Percentiles rank a stretch among this genome's conserved stretches.
These are phyloP conservation scores for Sugiyamaella paludigena DNA, from an alignment of 1,139 yeast genomes.

Conservation along the genomic window DNA sequence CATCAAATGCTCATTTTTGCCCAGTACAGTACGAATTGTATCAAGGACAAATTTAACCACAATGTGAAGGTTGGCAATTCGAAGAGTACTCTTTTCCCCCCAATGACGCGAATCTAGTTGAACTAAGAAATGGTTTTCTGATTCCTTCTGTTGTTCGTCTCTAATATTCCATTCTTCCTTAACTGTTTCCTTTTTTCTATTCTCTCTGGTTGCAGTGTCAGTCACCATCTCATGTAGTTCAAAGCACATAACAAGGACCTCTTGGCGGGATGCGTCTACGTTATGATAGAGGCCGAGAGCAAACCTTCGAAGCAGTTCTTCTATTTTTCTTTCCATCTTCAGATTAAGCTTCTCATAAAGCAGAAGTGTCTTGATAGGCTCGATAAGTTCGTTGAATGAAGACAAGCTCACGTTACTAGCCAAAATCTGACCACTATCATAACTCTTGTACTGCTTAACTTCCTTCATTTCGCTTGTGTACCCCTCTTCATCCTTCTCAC, in stretches of 20 bases:
- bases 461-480: constrained; percentile 86
- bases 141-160: constrained; percentile 18
- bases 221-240: constrained; percentile 64
- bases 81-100: constrained; percentile 53
- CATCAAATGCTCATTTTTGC: constrained; percentile 55
- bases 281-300: constrained; percentile 77
- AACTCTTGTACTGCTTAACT: constrained; percentile 85
- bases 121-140: constrained; percentile 66
- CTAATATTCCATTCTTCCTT: constrained; percentile 30
- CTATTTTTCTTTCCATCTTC: constrained; percentile 71
- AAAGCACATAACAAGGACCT: constrained; percentile 67
- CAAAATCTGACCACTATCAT: constrained; percentile 78
- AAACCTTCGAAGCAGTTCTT: constrained; percentile 73
- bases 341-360: constrained; percentile 63
- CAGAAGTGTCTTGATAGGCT: constrained; percentile 64
- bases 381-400: constrained; percentile 57
- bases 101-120: constrained; percentile 58
- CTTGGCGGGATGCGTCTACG: constrained; percentile 54
- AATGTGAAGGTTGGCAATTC: constrained; percentile 56
- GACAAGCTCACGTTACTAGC: constrained; percentile 63
- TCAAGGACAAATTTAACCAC: constrained; percentile 67
- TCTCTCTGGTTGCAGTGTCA: constrained; percentile 31
- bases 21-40: constrained; percentile 66
- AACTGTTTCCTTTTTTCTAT: constrained; percentile 34
- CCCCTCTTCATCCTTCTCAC: constrained; percentile 93